phyloP scores from a whole-genome alignment of 73 alveolate species.

The Paramecium bursaria region DNA sequence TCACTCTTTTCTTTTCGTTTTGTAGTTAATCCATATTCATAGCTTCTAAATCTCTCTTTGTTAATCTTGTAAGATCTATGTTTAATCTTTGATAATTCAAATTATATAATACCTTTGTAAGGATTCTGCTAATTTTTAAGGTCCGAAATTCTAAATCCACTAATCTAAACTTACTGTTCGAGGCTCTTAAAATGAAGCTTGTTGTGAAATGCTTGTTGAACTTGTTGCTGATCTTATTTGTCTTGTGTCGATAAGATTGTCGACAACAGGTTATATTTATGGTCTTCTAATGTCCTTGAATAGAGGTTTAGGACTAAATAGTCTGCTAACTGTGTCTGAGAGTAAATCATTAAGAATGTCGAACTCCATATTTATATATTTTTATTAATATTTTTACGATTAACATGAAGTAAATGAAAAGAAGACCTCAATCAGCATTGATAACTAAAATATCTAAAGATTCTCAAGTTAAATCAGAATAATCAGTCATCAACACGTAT shows the following conservation, averaged over 20 bases:
- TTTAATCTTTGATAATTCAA: neutral
- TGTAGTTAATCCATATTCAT: constrained; percentile 73
- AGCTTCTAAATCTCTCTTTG: constrained; percentile 73
- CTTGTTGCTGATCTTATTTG: constrained; percentile 72
- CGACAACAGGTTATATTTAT: constrained; percentile 36
- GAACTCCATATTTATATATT: constrained; percentile 75
- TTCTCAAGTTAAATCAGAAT: constrained; percentile 25
- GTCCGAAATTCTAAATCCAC: constrained; percentile 53
- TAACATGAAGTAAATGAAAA: constrained; percentile 1
- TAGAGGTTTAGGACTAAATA: constrained; percentile 68
- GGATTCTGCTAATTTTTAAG: constrained; percentile 63
- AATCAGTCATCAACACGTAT: constrained; percentile 4
- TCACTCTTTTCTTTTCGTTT: constrained; percentile 84
- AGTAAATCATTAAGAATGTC: constrained; percentile 84
- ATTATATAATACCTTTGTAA: constrained; percentile 56
- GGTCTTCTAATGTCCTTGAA: constrained; percentile 50
- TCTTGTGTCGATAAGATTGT: constrained; percentile 60
- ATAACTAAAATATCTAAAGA: constrained; percentile 6
- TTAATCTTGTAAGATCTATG: constrained; percentile 21
- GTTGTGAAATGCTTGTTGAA: constrained; percentile 66
- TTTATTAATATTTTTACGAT: neutral
- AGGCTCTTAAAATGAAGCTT: constrained; percentile 52
- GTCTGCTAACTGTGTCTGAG: constrained; percentile 77
- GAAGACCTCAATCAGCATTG: constrained; percentile 21
- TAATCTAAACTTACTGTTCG: constrained; percentile 25